Base-by-base conservation (phyloP, 805 yeast genomes). In the Candida sanyiensis region DNA sequence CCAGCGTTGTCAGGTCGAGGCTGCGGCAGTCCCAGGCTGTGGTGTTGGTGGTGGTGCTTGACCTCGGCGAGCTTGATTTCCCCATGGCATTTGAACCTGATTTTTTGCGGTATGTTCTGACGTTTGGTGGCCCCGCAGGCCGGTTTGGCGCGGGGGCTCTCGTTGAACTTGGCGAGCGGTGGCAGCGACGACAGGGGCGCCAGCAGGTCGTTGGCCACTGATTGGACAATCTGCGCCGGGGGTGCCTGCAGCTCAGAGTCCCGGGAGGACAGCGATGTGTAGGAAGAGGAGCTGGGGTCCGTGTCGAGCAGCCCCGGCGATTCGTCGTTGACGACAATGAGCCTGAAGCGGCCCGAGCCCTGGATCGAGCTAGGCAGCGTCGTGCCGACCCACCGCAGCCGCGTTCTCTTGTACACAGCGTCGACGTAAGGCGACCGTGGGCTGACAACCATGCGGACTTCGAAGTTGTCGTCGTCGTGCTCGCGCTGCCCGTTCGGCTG, bases 371-470 rank as follows among this genome's bases (percentile, higher is more conserved):
- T 52, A 35, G 61, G 50, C 5, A 62, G 58, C 1, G 69, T 58
- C 5, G 65, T 59, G 1, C 71, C 71, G 15, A 56, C 48, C 71
- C 71, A 66, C 43, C 67, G 54, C 16, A 64, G 40, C 37, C 59
- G 59, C n/a, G 65, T 45, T 2, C 46, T 56, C 34, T 50, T 53
- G 18, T 52, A 42, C 7, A 37, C 33, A 4, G 64, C 54, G 43
- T 66, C 70, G 2, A 62, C 54, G 38, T 57, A 57, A 13, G 61
- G 54, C 12, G 59, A 51, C 19, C 49, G 49, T 7, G 57, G 48
- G 30, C 54, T 52, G 19, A 58, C 55, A n/a, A 55, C 48, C 61
- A 66, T 54, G 6, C 43, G 40, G n/a, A 58, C 42, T 6, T 51
- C 44, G 30, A 54, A 57, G 26, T 44, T 43, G 19, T 41, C 45